Conservation (phyloP, 2,329 filamentous ascomycete species). For the Huntiella bhutanensis region DNA sequence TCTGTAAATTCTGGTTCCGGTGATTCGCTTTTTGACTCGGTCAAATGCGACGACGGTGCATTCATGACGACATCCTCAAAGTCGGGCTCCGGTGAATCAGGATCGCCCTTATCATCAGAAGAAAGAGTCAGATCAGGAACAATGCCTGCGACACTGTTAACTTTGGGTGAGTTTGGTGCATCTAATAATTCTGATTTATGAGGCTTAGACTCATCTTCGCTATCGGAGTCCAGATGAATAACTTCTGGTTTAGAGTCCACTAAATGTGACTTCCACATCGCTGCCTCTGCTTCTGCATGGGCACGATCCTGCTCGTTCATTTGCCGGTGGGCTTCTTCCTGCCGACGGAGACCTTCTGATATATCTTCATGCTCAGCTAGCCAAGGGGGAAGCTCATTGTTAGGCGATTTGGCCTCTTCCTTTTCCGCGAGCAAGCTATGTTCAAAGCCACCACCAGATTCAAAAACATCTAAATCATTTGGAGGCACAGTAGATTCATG, state of each 20-base stretch:
- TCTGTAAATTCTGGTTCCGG: constrained; percentile 21
- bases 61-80: constrained; percentile 3
- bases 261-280: not conserved
- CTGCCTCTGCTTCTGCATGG: constrained; percentile 35
- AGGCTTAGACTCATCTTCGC: constrained; percentile 25
- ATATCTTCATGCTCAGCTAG: constrained; percentile 47
- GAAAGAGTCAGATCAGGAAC: too few relatives aligned
- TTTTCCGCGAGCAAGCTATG: not conserved
- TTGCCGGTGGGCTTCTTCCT: constrained; percentile 34
- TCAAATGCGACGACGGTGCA: not conserved
- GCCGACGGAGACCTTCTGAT: constrained; percentile 39
- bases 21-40: constrained; percentile 4
- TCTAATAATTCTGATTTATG: not conserved
- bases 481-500: too few relatives aligned
- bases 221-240: constrained; percentile 40
- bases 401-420: constrained; percentile 19
- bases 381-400: constrained; percentile 55
- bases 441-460: constrained; percentile 8
- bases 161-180: too few relatives aligned
- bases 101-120: too few relatives aligned
- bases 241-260: constrained; percentile 26
- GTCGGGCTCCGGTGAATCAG: constrained; percentile 2
- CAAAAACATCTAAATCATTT: not conserved
- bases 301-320: constrained; percentile 46
- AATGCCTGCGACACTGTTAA: too few relatives aligned